Evolutionary conservation across 345 rosid genomes (phyloP), one percentile per base, ranked within the genome.

Genomic region (Triadica sebifera): DNA sequence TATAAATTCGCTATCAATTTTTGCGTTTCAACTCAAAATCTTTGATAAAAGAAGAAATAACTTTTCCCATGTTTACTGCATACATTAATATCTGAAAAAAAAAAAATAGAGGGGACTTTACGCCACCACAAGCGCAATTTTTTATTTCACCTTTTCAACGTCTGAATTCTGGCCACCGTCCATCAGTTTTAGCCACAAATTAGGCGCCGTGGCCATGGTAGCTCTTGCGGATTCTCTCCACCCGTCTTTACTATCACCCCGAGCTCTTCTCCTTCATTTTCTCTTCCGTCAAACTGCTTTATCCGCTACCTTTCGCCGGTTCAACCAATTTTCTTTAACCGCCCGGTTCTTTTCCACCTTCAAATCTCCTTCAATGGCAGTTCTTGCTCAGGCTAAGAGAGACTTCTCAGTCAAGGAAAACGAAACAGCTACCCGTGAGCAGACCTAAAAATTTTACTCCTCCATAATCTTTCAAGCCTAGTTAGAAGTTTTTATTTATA

Each of bases 341-440:
- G 41, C 49, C 58, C 52, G 74, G 66, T 55, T 55, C 37, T 25
- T 25, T 37, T 68, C 74, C 43, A 4, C 58, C 65, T n/a, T 52
- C 39, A 63, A 62, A 56, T 66, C 70, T 19, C 51, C 63, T 52
- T 12, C 45, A 16, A 0, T 55, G 12, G 13, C 66, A 1, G 62
- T 74, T 69, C 38, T 22, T 56, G 57, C 61, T 37, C 78, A 74
- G 74, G 74, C 82, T 69, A 79, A 70, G 75, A 78, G 82, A 57
- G 53, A 47, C 19, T 70, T 29, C 45, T 37, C 69, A 29, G 22
- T 45, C 60, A 78, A 68, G 57, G 52, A 69, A 41, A 71, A 46
- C 45, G 63, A 74, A 69, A 50, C 58, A 53, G 82, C 78, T 49
- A 29, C 78, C 20, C 12, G 78, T 74, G 70, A 56, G 61, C 15